These are phyloP conservation scores for Fusarium nanum DNA, from an alignment of 2,329 filamentous ascomycete genomes.

Conservation along the genomic window DNA sequence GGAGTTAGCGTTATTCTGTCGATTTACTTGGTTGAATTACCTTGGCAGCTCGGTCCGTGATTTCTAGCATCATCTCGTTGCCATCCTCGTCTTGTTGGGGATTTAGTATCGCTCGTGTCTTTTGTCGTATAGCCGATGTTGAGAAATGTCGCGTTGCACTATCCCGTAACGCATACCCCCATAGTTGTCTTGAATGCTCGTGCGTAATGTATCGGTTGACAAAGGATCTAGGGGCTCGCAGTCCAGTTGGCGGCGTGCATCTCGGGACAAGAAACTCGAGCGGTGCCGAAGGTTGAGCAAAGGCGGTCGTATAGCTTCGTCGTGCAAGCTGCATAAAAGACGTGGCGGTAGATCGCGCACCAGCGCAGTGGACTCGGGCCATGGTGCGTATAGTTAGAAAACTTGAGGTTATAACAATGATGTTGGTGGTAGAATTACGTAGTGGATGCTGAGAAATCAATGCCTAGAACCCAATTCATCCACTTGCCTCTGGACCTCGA, in stretches of 20 bases:
- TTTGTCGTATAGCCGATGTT: constrained; percentile 50
- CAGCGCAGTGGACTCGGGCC: constrained; percentile 53
- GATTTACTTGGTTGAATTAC: constrained; percentile 58
- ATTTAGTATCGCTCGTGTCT: constrained; percentile 71
- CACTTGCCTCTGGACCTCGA: constrained; percentile 38
- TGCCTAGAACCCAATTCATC: constrained; percentile 38
- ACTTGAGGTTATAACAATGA: constrained; percentile 15
- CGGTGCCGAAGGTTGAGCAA: constrained; percentile 43
- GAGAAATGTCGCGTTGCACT: constrained; percentile 51
- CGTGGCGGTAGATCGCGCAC: constrained; percentile 53
- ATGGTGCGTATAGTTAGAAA: constrained; percentile 40
- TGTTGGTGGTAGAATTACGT: constrained; percentile 29
- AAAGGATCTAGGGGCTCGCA: constrained; percentile 2
- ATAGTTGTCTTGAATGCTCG: not conserved
- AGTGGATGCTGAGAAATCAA: constrained; percentile 47
- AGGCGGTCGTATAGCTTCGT: constrained; percentile 48
- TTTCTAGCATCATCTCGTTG: constrained; percentile 83
- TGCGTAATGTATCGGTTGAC: not conserved
- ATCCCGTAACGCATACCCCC: constrained; percentile 11
- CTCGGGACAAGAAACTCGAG: constrained; percentile 57
- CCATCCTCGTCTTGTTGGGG: constrained; percentile 85
- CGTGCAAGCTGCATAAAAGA: constrained; percentile 57
- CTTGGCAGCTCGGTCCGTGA: constrained; percentile 84
- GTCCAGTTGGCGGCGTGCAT: constrained; percentile 30
- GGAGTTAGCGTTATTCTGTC: constrained; percentile 19